Conservation (phyloP, 768 basidiomycete species). For the Pleurotus cornucopiae region DNA sequence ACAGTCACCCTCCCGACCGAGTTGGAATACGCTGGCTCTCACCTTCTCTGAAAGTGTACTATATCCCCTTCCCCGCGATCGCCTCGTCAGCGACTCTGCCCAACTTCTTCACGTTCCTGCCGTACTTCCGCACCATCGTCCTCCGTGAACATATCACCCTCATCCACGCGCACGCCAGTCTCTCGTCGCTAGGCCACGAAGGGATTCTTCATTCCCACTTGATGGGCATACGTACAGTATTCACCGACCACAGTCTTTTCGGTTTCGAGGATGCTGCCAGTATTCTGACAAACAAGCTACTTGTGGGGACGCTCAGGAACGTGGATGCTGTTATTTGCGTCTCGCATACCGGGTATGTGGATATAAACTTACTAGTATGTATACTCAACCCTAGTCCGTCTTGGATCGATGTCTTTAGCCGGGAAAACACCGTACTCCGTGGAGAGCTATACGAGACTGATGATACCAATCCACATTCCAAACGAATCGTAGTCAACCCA, state of each 20-base stretch:
- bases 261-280: constrained; percentile 97
- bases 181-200: constrained; percentile 90
- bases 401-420: constrained; percentile 38
- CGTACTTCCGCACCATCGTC: constrained; percentile 87
- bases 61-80: constrained; percentile 86
- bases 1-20: constrained; percentile 82
- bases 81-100: constrained; percentile 92
- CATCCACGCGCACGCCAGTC: constrained; percentile 88
- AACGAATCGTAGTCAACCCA: constrained; percentile 36
- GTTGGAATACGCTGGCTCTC: constrained; percentile 88
- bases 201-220: constrained; percentile 86
- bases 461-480: constrained; percentile 33
- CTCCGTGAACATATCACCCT: constrained; percentile 82
- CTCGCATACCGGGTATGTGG: constrained; percentile 85
- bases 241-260: constrained; percentile 96
- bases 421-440: constrained; percentile 95
- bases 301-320: constrained; percentile 81
- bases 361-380: too few relatives aligned
- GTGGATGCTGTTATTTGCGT: constrained; percentile 96
- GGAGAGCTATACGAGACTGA: constrained; percentile 66
- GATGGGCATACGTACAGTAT: constrained; percentile 85
- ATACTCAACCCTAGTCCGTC: too few relatives aligned
- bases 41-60: constrained; percentile 87
- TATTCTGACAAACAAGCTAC: constrained; percentile 94
- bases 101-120: constrained; percentile 88